These are phyloP conservation scores for Thamnidium elegans DNA, from an alignment of 192 early-diverging fungal genomes.

Conservation along the genomic window DNA sequence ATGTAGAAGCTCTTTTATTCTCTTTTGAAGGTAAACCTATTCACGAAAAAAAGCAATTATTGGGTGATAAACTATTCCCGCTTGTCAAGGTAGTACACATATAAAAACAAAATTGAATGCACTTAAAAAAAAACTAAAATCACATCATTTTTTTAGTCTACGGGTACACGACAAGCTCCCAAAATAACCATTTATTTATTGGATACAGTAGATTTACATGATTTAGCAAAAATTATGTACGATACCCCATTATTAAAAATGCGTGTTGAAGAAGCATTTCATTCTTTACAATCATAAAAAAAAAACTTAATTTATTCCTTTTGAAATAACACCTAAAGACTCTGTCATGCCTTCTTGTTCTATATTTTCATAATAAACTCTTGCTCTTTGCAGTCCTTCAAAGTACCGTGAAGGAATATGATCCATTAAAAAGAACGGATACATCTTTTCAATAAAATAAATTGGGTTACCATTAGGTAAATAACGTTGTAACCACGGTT, in stretches of 20 bases:
- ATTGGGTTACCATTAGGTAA: slow-evolving; percentile 23
- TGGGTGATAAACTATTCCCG: slow-evolving; percentile 42
- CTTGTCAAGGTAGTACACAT: slow-evolving; percentile 31
- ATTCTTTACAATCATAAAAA: slow-evolving; percentile 4
- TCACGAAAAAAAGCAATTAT: slow-evolving; percentile 39
- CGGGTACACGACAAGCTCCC: slow-evolving; percentile 27
- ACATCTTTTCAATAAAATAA: slow-evolving; percentile 18
- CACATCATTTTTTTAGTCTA: slow-evolving; percentile 3
- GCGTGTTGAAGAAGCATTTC: slow-evolving; percentile 16
- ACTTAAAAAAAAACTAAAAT: neutral
- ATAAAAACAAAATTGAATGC: neutral
- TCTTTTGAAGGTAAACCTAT: slow-evolving; percentile 32
- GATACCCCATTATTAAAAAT: slow-evolving; percentile 11
- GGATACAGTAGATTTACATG: slow-evolving; percentile 33
- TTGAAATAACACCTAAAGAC: neutral
- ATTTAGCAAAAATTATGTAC: slow-evolving; percentile 40
- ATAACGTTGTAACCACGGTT: slow-evolving; percentile 9
- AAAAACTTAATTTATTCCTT: neutral
- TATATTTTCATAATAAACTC: slow-evolving; percentile 18
- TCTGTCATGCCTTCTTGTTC: slow-evolving; percentile 2
- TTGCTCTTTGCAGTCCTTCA: slow-evolving; percentile 17
- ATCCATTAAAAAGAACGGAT: slow-evolving; percentile 28
- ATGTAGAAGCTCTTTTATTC: slow-evolving; percentile 19
- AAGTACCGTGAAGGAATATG: slow-evolving; percentile 29
- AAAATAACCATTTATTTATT: slow-evolving; percentile 39